Conservation (phyloP, 257 asterid genomes). For the Solanum phureja region DNA sequence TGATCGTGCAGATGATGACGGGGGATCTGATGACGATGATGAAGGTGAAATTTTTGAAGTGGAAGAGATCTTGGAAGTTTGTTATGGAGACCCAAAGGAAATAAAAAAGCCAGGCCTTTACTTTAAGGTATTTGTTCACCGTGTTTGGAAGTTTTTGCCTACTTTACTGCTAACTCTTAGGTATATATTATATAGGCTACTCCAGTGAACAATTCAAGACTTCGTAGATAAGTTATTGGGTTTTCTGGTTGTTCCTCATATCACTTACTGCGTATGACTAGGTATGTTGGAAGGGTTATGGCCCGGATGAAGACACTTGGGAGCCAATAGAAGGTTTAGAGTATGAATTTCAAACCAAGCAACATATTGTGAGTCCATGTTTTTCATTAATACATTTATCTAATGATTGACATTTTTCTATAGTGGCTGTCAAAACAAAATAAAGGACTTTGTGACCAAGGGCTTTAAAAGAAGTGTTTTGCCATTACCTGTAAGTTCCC, state of each 20-base stretch:
- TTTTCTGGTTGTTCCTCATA: background rate
- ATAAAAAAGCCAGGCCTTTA: slow-evolving; percentile 18
- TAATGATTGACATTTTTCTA: background rate
- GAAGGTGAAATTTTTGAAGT: slow-evolving; percentile 53
- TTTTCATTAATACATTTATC: background rate
- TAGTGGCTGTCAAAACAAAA: slow-evolving; percentile 55
- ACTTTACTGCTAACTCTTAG: background rate
- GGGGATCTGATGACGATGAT: slow-evolving; percentile 9
- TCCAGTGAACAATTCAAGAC: background rate
- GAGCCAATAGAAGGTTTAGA: slow-evolving; percentile 68
- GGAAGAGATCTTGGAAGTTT: slow-evolving; percentile 29
- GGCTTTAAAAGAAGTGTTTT: slow-evolving; percentile 38
- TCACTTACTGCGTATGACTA: slow-evolving; percentile 2
- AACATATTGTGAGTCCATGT: background rate
- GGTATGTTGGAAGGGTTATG: slow-evolving; percentile 83
- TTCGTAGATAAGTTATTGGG: background rate
- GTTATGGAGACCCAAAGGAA: slow-evolving; percentile 53
- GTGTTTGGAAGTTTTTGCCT: background rate
- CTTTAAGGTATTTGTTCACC: slow-evolving; percentile 42
- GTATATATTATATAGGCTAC: background rate
- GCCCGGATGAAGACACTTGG: slow-evolving; percentile 65
- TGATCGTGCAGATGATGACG: slow-evolving; percentile 7
- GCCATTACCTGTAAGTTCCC: slow-evolving; percentile 71
- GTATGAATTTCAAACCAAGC: slow-evolving; percentile 14
- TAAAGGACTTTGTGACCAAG: slow-evolving; percentile 42